These are phyloP conservation scores for Immersiella caudata DNA, from an alignment of 495 filamentous ascomycete species.

Conservation along the genomic window DNA sequence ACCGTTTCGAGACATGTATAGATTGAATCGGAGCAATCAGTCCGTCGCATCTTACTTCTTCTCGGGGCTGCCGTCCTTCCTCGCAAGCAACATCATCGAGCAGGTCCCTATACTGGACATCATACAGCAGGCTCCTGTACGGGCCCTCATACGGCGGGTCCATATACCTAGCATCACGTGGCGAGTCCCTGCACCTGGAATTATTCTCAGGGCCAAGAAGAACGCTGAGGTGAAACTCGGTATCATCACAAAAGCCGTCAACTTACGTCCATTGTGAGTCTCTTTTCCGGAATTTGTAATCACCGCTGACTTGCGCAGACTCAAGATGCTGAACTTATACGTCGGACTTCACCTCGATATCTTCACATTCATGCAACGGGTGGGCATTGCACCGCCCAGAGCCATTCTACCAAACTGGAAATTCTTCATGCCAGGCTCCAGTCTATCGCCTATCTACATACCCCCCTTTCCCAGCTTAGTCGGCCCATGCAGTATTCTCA, in stretches of 20 bases:
- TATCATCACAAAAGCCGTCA: constrained; percentile 13
- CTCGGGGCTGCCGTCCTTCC: constrained; percentile 38
- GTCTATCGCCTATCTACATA: constrained; percentile 47
- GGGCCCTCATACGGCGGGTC: too few relatives aligned
- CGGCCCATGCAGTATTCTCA: constrained; percentile 23
- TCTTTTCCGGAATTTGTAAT: neutral
- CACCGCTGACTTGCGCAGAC: neutral
- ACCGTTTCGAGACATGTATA: constrained; percentile 42
- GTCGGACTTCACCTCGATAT: constrained; percentile 50
- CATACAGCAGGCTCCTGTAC: neutral
- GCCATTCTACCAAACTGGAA: constrained; percentile 43
- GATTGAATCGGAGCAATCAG: constrained; percentile 31
- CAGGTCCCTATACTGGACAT: neutral
- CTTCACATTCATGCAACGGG: constrained; percentile 53
- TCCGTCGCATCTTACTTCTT: constrained; percentile 35
- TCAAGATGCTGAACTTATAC: constrained; percentile 26
- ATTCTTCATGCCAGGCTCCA: constrained; percentile 55
- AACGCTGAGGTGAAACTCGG: neutral
- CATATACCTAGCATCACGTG: too few relatives aligned
- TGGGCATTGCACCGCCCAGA: constrained; percentile 45
- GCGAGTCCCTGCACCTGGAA: too few relatives aligned
- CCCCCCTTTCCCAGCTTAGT: constrained; percentile 38
- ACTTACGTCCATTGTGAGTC: neutral
- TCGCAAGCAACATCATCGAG: constrained; percentile 30
- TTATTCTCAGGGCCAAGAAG: neutral